Percentiles rank a stretch among this genome's conserved stretches.
These are phyloP conservation scores for Penicillium mononematosum DNA, from an alignment of 495 filamentous ascomycete genomes.

Conservation along the genomic window DNA sequence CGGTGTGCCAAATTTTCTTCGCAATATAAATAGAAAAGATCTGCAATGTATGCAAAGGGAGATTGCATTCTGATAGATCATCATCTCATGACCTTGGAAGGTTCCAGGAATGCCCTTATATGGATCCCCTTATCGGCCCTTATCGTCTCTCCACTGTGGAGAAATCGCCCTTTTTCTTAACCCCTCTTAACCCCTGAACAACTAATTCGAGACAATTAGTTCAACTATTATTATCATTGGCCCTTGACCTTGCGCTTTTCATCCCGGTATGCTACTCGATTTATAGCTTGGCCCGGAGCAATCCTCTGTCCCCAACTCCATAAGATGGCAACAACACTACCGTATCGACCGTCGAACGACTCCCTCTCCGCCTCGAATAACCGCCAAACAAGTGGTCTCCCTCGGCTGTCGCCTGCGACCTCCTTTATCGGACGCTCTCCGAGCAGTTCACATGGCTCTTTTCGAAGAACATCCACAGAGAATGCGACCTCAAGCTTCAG, in stretches of 20 bases:
- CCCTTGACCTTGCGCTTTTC: neutral
- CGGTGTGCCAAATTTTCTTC: neutral
- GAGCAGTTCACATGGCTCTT: constrained; percentile 44
- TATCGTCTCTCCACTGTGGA: constrained; percentile 38
- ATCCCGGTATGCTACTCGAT: constrained; percentile 19
- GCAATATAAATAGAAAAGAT: neutral
- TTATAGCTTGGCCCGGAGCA: constrained; percentile 13
- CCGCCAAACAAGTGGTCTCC: constrained; percentile 51
- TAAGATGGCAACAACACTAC: constrained; percentile 46
- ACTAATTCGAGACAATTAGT: neutral
- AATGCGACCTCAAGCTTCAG: constrained; percentile 42
- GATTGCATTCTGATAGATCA: neutral
- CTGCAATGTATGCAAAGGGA: neutral
- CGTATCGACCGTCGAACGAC: constrained; percentile 47
- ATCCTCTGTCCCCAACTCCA: constrained; percentile 17
- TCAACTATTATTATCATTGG: constrained; percentile 6
- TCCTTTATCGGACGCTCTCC: constrained; percentile 55
- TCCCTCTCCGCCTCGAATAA: constrained; percentile 38
- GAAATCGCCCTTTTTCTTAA: constrained; percentile 30
- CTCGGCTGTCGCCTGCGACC: constrained; percentile 53
- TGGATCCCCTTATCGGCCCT: constrained; percentile 1
- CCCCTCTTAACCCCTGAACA: constrained; percentile 17
- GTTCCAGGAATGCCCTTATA: neutral
- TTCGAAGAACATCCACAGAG: constrained; percentile 46
- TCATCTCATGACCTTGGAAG: neutral